These are phyloP conservation scores for Striga hermonthica DNA, from an alignment of 305 asterid species.

Conservation along the genomic window DNA sequence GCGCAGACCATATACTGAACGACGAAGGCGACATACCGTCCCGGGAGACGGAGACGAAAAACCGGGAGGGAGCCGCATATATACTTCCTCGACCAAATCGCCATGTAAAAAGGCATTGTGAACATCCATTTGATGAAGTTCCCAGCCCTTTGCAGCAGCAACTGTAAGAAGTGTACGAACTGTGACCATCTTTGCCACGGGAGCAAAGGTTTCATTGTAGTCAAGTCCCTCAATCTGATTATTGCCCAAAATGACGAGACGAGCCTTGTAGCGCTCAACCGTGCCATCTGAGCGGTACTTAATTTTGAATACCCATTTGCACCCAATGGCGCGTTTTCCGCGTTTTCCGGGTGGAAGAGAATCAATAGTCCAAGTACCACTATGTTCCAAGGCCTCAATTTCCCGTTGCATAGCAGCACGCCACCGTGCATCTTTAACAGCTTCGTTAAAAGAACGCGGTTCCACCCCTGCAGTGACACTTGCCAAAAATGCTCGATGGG, in stretches of 20 bases:
- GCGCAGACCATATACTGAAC: background rate
- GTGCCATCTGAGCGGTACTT: background rate
- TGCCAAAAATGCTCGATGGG: background rate
- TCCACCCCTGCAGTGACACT: background rate
- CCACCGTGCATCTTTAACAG: background rate
- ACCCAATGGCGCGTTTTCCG: background rate
- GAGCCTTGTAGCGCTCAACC: conserved; percentile 1
- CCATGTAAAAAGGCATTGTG: too few relatives aligned
- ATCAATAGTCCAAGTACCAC: background rate
- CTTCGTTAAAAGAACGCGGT: background rate
- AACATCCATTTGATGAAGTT: background rate
- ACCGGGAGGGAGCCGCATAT: background rate
- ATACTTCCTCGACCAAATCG: too few relatives aligned
- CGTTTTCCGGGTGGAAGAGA: background rate
- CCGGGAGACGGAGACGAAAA: background rate
- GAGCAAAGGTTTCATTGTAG: too few relatives aligned
- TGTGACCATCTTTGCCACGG: background rate
- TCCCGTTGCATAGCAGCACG: background rate
- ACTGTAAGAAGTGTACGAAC: background rate
- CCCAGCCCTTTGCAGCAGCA: background rate
- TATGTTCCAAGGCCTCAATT: background rate
- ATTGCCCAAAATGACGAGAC: too few relatives aligned
- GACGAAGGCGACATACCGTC: background rate
- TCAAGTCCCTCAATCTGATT: too few relatives aligned
- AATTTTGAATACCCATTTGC: background rate